These are phyloP conservation scores for Yarrowia deformans DNA, from an alignment of 805 yeast species.

Conservation along the genomic window DNA sequence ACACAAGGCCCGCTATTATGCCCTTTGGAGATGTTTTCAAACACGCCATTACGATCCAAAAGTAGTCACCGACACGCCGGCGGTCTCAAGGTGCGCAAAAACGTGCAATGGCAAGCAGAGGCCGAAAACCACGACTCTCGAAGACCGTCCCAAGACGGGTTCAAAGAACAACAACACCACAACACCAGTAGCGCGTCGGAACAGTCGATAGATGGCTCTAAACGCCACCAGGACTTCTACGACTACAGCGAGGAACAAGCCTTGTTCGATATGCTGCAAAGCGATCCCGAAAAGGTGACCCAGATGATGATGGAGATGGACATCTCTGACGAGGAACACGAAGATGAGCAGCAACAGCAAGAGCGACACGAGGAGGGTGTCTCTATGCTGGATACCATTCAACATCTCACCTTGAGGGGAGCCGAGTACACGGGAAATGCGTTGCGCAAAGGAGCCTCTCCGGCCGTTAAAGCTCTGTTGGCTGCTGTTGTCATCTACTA, in stretches of 20 bases:
- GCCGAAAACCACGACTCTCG: background rate
- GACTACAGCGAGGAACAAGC: conserved; percentile 28
- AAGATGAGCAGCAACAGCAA: background rate
- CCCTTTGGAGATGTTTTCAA: conserved; percentile 22
- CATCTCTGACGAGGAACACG: conserved; percentile 8
- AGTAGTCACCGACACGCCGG: background rate
- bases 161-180: too few relatives aligned
- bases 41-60: conserved; percentile 21
- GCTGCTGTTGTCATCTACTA: background rate
- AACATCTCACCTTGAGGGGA: background rate
- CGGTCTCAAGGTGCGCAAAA: conserved; percentile 3
- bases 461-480: background rate
- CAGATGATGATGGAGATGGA: conserved; percentile 27
- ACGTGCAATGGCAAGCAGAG: conserved; percentile 11
- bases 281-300: conserved; percentile 26
- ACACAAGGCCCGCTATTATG: background rate
- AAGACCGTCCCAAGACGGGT: background rate
- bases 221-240: conserved; percentile 19
- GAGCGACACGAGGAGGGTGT: background rate
- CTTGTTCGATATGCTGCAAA: background rate
- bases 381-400: background rate
- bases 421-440: conserved; percentile 7
- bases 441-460: conserved; percentile 5
- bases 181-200: background rate
- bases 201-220: conserved; percentile 17